Conservation (phyloP, 2,329 filamentous ascomycete species). For the Aspergillus hortae region DNA sequence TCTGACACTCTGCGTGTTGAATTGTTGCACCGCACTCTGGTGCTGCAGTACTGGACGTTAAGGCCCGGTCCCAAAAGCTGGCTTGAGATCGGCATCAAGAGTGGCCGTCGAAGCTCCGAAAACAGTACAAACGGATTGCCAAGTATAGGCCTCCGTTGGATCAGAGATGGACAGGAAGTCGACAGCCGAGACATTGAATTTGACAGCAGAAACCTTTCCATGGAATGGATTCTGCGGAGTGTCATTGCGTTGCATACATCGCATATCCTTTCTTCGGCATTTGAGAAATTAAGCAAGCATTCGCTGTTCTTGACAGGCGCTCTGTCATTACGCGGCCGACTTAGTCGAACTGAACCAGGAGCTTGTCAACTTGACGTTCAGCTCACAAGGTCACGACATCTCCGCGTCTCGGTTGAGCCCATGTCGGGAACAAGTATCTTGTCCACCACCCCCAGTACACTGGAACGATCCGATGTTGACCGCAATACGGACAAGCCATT, state of each 20-base stretch:
- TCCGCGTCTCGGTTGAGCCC: slow-evolving; percentile 68
- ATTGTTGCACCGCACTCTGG: slow-evolving; percentile 72
- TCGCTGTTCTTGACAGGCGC: slow-evolving; percentile 60
- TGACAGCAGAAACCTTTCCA: slow-evolving; percentile 64
- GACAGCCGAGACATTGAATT: slow-evolving; percentile 64
- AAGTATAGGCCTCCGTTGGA: slow-evolving; percentile 63
- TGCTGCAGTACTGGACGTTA: slow-evolving; percentile 86
- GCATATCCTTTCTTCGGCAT: slow-evolving; percentile 65
- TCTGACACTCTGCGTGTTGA: slow-evolving; percentile 74
- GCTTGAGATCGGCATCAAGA: slow-evolving; percentile 75
- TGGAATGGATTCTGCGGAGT: slow-evolving; percentile 68
- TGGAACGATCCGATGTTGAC: slow-evolving; percentile 58
- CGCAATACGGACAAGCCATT: slow-evolving; percentile 56
- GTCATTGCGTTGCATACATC: slow-evolving; percentile 73
- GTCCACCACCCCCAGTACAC: slow-evolving; percentile 59
- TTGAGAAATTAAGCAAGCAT: slow-evolving; percentile 56
- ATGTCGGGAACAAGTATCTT: slow-evolving; percentile 74
- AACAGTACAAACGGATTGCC: slow-evolving; percentile 22
- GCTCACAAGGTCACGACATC: slow-evolving; percentile 59
- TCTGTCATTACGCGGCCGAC: slow-evolving; percentile 55
- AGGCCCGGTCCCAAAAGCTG: slow-evolving; percentile 75
- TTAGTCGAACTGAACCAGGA: slow-evolving; percentile 60
- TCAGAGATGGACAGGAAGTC: slow-evolving; percentile 74
- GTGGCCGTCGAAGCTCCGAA: slow-evolving; percentile 15
- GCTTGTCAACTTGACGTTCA: slow-evolving; percentile 67